These are phyloP conservation scores for Circinella umbellata DNA, from an alignment of 371 early-diverging fungal species.

Conservation along the genomic window DNA sequence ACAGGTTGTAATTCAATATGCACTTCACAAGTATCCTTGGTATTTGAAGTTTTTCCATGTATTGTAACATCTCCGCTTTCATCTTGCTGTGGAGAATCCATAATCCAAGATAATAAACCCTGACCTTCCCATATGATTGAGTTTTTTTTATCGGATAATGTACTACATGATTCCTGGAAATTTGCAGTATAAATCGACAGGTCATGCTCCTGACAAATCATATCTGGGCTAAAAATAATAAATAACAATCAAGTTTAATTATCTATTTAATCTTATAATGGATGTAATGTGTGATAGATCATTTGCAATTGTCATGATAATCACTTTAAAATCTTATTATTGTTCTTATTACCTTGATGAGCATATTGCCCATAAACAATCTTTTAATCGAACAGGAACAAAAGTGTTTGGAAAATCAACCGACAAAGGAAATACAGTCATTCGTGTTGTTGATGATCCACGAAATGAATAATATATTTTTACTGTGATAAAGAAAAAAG, in stretches of 20 bases:
- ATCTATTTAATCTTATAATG: conserved; percentile 20
- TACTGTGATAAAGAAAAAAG: conserved; percentile 17
- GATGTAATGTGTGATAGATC: not conserved
- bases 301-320: too few species aligned
- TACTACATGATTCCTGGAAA: conserved; percentile 38
- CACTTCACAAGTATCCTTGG: conserved; percentile 25
- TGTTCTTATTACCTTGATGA: conserved; percentile 42
- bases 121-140: conserved; percentile 51
- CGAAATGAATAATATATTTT: conserved; percentile 39
- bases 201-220: conserved; percentile 52
- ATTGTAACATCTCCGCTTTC: conserved; percentile 18
- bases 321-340: too few species aligned
- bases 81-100: conserved; percentile 26
- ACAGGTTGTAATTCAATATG: conserved; percentile 49
- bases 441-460: conserved; percentile 37
- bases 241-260: conserved; percentile 8
- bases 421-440: conserved; percentile 29
- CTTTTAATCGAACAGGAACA: conserved; percentile 33
- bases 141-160: conserved; percentile 20
- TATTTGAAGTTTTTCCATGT: conserved; percentile 30
- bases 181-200: conserved; percentile 50
- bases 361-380: conserved; percentile 50
- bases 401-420: conserved; percentile 15
- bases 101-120: conserved; percentile 47
- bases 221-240: conserved; percentile 43